Conservation (phyloP, 2,329 filamentous ascomycete genomes). For the Aspergillus sp. region DNA sequence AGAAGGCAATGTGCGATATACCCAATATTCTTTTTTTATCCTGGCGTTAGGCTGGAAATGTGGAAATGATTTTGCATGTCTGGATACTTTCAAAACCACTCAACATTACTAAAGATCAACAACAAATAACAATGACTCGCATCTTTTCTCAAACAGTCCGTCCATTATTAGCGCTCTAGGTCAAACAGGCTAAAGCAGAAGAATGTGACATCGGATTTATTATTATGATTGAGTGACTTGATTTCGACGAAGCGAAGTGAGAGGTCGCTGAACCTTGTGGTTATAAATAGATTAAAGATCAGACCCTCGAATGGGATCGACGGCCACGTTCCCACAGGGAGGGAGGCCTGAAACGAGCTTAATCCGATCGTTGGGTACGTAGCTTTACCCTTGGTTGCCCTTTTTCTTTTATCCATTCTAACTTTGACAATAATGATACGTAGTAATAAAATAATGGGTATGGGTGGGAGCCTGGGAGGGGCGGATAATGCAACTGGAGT, state of each 20-base stretch:
- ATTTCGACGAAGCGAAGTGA: background rate
- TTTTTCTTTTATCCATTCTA: background rate
- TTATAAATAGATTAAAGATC: background rate
- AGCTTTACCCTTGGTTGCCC: background rate
- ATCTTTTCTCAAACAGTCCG: background rate
- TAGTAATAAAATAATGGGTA: too few species aligned
- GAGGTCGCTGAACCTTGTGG: background rate
- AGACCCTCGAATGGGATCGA: background rate
- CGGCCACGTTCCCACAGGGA: background rate
- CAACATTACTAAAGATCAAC: background rate
- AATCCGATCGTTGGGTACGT: background rate
- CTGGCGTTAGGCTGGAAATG: slow-evolving; percentile 1
- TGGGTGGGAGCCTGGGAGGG: too few species aligned
- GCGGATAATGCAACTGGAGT: too few species aligned
- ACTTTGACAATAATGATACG: background rate
- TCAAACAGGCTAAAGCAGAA: too few species aligned
- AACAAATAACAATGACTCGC: background rate
- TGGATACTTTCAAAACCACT: background rate
- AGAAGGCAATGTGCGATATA: background rate
- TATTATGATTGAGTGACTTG: too few species aligned
- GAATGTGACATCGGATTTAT: too few species aligned
- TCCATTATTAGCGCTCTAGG: too few species aligned
- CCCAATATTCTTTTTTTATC: slow-evolving; percentile 1
- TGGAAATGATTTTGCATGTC: background rate
- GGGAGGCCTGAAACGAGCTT: background rate